A percentile compares a stretch with the other conserved stretches of the same genome.
Evolutionary conservation across 345 rosid species (phyloP).

Genomic region (Acer campestre): DNA sequence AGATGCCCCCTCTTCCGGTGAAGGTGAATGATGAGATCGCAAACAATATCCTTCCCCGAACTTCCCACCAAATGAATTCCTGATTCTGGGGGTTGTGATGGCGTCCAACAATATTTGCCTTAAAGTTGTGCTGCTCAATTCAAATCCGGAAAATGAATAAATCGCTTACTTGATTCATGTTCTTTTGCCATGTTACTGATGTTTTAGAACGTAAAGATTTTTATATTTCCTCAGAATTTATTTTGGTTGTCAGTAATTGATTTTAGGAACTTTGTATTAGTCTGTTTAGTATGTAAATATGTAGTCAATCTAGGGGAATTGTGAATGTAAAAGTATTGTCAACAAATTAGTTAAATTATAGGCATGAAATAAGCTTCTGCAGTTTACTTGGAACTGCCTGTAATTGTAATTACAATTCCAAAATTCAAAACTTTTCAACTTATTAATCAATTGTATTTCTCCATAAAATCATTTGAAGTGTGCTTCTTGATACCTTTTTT

Average conservation of each 20-base stretch:
- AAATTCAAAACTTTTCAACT: background rate
- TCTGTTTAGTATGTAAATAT: conserved; percentile 44
- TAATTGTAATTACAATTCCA: background rate
- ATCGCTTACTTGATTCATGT: background rate
- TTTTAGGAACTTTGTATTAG: conserved; percentile 18
- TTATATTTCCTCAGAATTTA: conserved; percentile 2
- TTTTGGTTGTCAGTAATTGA: background rate
- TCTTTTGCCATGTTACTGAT: conserved; percentile 6
- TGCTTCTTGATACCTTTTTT: background rate
- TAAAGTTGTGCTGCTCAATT: conserved; percentile 6
- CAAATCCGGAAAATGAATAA: conserved; percentile 18
- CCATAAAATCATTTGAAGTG: background rate
- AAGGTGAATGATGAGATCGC: conserved; percentile 79
- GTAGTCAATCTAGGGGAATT: conserved; percentile 30
- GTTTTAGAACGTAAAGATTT: conserved; percentile 4
- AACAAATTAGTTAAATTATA: background rate
- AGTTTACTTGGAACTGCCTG: background rate
- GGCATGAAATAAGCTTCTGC: background rate
- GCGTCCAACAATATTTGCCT: conserved; percentile 26
- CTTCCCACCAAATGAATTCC: conserved; percentile 54
- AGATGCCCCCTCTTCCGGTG: conserved; percentile 86
- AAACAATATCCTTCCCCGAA: conserved; percentile 54
- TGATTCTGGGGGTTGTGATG: conserved; percentile 30
- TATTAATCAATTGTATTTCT: background rate
- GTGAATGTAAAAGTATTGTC: conserved; percentile 12